Conservation (phyloP, 2,329 filamentous ascomycete species). For the Dothistroma pini region DNA sequence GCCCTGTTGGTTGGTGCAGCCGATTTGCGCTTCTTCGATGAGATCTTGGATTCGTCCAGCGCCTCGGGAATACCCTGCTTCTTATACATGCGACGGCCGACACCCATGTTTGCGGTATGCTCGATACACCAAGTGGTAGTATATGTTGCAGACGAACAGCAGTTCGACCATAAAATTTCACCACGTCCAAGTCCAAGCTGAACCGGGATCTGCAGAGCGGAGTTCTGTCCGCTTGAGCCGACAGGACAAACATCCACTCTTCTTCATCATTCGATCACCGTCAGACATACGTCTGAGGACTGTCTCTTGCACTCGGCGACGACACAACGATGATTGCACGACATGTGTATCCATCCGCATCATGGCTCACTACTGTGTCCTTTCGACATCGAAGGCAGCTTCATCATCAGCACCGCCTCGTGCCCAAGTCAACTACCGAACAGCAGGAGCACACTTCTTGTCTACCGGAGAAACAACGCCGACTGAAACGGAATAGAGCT, state of each 20-base stretch:
- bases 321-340: too few species aligned
- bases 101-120: conserved; percentile 17
- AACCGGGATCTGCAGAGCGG: neutral
- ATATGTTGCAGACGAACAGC: neutral
- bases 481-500: too few species aligned
- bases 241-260: neutral
- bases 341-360: too few species aligned
- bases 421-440: too few species aligned
- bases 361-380: too few species aligned
- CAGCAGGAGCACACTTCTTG: too few species aligned
- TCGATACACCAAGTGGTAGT: neutral
- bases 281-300: too few species aligned
- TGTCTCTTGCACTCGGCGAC: too few species aligned
- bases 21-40: conserved; percentile 79
- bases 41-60: conserved; percentile 70
- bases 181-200: neutral
- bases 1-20: conserved; percentile 54
- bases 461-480: too few species aligned
- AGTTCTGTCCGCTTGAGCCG: neutral
- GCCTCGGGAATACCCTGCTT: conserved; percentile 86
- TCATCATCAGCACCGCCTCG: too few species aligned
- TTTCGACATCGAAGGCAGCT: too few species aligned
- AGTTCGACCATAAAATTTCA: neutral
- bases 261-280: neutral
- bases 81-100: conserved; percentile 39